Evolutionary conservation across 768 basidiomycete genomes (phyloP), one percentile per base, ranked within the genome.

Genomic region (Phaeotremella fagi): DNA sequence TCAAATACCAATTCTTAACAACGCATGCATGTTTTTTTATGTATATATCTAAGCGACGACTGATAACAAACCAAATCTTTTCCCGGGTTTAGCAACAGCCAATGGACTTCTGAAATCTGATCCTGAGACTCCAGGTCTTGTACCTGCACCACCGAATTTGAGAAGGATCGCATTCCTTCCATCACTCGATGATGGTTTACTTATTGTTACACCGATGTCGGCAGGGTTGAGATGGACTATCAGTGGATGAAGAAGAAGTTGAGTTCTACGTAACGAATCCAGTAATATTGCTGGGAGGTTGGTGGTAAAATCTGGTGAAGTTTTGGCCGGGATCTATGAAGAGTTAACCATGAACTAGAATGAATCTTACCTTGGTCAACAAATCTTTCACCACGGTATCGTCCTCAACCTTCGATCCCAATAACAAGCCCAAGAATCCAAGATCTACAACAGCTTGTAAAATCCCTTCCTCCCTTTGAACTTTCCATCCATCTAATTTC

Each of bases 81-180:
- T 66, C 12, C 66, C 66, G n/a, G 72, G 70, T 45, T 66, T 71
- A 24, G 66, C 63, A 9, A 72, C 50, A 4, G 70, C 62, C 0
- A 70, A 50, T 14, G 72, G 68, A 55, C 61, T 61, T 23, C 59
- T 59, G 31, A 64, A 70, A 23, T 70, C 68, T 1, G 63, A 57
- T 12, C 43, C 53, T 22, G 26, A 28, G 14, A 37, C 42, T 23
- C 35, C 47, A 7, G 68, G 62, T 20, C 38, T 20, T 6, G 12
- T 41, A 7, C 38, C 38, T 6, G 20, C 38, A 14, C 9, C 7
- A 0, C 68, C 68, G 44, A 70, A 61, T 18, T 50, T 31, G 6
- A 70, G 41, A 20, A 69, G 31, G 6, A 59, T 42, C 4, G 57
- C 63, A 11, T 54, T 46, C 33, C 54, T 41, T 9, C 49, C 48